Percentiles rank a stretch among this genome's conserved stretches.
Conservation (phyloP, 768 basidiomycete genomes). For the Leccinum uliginosum region DNA sequence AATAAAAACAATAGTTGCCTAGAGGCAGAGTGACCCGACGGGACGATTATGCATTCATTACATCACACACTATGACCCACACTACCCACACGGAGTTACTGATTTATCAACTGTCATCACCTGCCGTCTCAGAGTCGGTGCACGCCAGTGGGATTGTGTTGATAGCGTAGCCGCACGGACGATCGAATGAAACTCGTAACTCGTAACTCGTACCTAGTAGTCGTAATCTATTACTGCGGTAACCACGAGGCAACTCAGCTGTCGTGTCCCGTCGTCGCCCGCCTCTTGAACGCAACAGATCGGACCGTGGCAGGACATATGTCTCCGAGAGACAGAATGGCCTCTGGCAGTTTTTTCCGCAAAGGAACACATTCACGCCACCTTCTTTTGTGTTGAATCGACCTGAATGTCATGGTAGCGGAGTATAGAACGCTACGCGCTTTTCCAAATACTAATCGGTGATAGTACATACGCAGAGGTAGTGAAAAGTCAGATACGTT, state of each 20-base stretch:
- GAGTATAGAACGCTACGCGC: too few species aligned
- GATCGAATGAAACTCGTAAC: too few species aligned
- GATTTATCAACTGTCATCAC: background rate
- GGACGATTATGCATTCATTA: background rate
- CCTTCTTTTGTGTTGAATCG: too few species aligned
- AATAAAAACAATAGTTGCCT: background rate
- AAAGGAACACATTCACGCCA: background rate
- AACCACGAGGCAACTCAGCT: too few species aligned
- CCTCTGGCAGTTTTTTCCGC: background rate
- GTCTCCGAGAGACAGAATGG: background rate
- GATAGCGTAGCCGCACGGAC: too few species aligned
- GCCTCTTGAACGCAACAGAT: background rate
- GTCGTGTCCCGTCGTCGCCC: too few species aligned
- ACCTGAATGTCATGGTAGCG: too few species aligned
- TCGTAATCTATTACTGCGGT: too few species aligned
- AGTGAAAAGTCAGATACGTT: too few species aligned
- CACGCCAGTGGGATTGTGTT: background rate
- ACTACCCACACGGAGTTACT: background rate
- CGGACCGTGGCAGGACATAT: background rate
- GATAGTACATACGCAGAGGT: too few species aligned
- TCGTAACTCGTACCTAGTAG: too few species aligned
- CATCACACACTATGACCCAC: background rate
- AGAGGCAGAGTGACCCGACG: background rate
- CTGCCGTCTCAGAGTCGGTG: background rate
- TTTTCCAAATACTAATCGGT: too few species aligned